These are phyloP conservation scores for Rosa hybrid DNA, from an alignment of 331 rosid genomes.

Conservation along the genomic window DNA sequence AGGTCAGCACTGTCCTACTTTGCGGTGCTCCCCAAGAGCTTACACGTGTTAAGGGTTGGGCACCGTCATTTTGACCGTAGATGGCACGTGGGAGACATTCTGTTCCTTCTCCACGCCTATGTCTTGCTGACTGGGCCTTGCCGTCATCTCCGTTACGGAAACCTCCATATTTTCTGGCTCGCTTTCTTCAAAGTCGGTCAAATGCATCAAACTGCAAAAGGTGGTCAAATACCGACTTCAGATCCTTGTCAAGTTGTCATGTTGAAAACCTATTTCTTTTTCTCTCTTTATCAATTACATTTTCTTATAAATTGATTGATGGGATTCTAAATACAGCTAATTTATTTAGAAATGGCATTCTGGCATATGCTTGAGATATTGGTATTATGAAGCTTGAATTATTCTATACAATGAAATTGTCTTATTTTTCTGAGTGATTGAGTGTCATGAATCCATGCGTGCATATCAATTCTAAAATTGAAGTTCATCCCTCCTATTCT, in stretches of 20 bases:
- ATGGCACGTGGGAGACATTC: conserved; percentile 53
- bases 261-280: conserved; percentile 4
- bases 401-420: too few relatives aligned
- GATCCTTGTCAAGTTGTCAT: conserved; percentile 4
- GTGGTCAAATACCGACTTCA: conserved; percentile 20
- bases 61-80: conserved; percentile 81
- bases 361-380: background rate
- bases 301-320: background rate
- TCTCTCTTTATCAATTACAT: background rate
- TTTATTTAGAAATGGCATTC: background rate
- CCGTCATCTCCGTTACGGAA: conserved; percentile 42
- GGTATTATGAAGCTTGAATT: background rate
- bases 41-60: conserved; percentile 59
- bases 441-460: background rate
- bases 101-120: conserved; percentile 47
- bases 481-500: background rate
- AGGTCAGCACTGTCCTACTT: conserved; percentile 25
- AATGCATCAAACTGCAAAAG: background rate
- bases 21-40: conserved; percentile 16
- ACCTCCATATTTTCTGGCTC: conserved; percentile 48
- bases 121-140: conserved; percentile 41
- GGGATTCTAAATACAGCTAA: background rate
- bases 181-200: conserved; percentile 15
- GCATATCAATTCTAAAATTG: background rate
- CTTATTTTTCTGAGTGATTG: too few relatives aligned